Conservation (phyloP, 2,329 filamentous ascomycete species). For the Pseudodiploospora longispora region DNA sequence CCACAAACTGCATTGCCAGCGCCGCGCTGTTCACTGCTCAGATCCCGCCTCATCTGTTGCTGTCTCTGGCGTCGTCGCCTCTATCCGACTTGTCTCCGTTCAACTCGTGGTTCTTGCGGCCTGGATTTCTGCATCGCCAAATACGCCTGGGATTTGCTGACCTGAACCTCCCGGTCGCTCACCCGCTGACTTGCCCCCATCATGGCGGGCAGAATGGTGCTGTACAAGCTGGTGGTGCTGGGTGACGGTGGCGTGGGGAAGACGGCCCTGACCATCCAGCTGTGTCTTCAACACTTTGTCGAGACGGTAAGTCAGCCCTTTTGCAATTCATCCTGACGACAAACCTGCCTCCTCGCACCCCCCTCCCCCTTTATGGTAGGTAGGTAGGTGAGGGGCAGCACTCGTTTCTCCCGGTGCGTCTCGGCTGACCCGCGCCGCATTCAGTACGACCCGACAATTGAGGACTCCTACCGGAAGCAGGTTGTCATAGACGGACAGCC, state of each 20-base stretch:
- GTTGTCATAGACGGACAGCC: slow-evolving; percentile 90
- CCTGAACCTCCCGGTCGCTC: slow-evolving; percentile 11
- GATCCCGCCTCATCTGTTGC: background rate
- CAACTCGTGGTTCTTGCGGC: background rate
- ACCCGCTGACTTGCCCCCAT: slow-evolving; percentile 19
- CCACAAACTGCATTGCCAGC: background rate
- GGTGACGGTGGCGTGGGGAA: slow-evolving; percentile 93
- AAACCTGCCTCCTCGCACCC: slow-evolving; percentile 2
- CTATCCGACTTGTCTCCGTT: background rate
- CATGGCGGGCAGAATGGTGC: slow-evolving; percentile 90
- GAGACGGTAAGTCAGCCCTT: slow-evolving; percentile 59
- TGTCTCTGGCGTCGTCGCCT: background rate
- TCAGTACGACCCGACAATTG: slow-evolving; percentile 79
- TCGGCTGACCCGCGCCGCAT: slow-evolving; percentile 5
- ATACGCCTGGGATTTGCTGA: slow-evolving; percentile 4
- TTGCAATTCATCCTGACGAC: slow-evolving; percentile 1
- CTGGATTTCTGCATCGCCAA: slow-evolving; percentile 4
- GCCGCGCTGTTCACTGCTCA: slow-evolving; percentile 2
- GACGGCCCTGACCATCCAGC: slow-evolving; percentile 89
- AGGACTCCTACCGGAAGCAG: slow-evolving; percentile 82
- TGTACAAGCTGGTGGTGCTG: slow-evolving; percentile 93
- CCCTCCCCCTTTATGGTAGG: slow-evolving; percentile 1
- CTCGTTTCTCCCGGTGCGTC: slow-evolving; percentile 1
- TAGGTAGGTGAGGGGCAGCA: slow-evolving; percentile 4
- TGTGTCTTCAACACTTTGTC: slow-evolving; percentile 97